Conservation (phyloP, 2,329 filamentous ascomycete genomes). For the Sporothrix variecibatus region DNA sequence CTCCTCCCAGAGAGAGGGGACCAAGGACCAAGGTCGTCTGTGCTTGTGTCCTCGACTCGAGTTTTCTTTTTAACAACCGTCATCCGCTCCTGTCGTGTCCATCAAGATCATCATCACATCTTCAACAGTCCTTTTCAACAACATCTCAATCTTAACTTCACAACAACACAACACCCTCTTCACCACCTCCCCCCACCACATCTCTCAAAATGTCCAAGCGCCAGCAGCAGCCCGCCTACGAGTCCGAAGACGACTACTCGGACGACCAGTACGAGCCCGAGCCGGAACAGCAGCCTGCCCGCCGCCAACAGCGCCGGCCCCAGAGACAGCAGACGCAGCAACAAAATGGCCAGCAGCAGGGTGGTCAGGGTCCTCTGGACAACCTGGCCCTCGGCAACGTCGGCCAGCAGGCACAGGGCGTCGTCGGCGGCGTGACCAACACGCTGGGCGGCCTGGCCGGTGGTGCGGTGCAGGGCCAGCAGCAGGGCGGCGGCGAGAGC, state of each 20-base stretch:
- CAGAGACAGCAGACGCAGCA: slow-evolving; percentile 37
- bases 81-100: background rate
- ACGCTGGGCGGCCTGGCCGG: slow-evolving; percentile 46
- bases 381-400: slow-evolving; percentile 43
- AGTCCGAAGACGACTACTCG: slow-evolving; percentile 41
- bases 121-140: background rate
- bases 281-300: slow-evolving; percentile 31
- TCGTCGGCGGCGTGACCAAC: slow-evolving; percentile 45
- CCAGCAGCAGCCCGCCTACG: slow-evolving; percentile 37
- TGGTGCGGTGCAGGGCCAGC: slow-evolving; percentile 39
- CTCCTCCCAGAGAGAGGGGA: background rate
- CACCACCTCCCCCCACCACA: background rate
- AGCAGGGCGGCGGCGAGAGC: slow-evolving; percentile 39
- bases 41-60: background rate
- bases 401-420: slow-evolving; percentile 41
- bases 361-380: slow-evolving; percentile 37
- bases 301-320: slow-evolving; percentile 30
- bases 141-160: background rate
- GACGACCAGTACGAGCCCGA: slow-evolving; percentile 35
- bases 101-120: background rate
- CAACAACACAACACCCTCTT: background rate
- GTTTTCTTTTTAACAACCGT: slow-evolving; percentile 8
- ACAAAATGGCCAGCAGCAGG: slow-evolving; percentile 32
- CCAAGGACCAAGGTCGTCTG: background rate
- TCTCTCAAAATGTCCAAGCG: slow-evolving; percentile 34